Percentiles rank a stretch among this genome's conserved stretches.
Evolutionary conservation across 176 grass and related monocot species (phyloP).

Genomic region (Oryza glumipatula): DNA sequence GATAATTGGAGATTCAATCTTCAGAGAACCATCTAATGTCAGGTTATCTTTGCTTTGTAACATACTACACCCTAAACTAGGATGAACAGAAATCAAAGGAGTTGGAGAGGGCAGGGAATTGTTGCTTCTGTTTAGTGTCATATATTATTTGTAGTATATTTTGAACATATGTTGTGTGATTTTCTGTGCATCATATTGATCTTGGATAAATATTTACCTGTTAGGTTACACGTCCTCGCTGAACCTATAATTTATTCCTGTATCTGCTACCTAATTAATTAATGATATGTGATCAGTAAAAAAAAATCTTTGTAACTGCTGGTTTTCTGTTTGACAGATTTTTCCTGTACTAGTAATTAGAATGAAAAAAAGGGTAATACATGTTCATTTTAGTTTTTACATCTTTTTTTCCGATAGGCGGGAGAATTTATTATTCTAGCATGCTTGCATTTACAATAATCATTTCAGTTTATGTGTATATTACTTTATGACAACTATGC

Average conservation of each 20-base stretch:
- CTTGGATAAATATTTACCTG: too few relatives aligned
- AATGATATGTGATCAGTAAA: background rate
- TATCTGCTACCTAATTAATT: too few relatives aligned
- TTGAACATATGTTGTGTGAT: too few relatives aligned
- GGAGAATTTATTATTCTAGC: background rate
- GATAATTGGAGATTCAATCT: background rate
- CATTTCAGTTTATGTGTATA: background rate
- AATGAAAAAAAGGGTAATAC: background rate
- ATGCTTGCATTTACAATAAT: background rate
- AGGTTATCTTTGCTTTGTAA: too few relatives aligned
- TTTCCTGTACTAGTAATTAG: background rate
- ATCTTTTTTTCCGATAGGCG: background rate
- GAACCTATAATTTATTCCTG: too few relatives aligned
- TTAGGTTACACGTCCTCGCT: too few relatives aligned
- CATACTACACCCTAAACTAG: background rate
- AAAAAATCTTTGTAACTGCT: background rate
- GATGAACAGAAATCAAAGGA: background rate
- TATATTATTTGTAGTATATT: too few relatives aligned
- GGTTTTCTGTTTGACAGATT: background rate
- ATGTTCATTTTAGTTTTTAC: background rate
- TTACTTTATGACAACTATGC: background rate
- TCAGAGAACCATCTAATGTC: too few relatives aligned
- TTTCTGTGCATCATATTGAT: too few relatives aligned
- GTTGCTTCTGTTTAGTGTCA: too few relatives aligned
- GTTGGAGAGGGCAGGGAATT: too few relatives aligned